phyloP scores from a whole-genome alignment of 345 rosid genomes.

The Raphanus sativus region DNA sequence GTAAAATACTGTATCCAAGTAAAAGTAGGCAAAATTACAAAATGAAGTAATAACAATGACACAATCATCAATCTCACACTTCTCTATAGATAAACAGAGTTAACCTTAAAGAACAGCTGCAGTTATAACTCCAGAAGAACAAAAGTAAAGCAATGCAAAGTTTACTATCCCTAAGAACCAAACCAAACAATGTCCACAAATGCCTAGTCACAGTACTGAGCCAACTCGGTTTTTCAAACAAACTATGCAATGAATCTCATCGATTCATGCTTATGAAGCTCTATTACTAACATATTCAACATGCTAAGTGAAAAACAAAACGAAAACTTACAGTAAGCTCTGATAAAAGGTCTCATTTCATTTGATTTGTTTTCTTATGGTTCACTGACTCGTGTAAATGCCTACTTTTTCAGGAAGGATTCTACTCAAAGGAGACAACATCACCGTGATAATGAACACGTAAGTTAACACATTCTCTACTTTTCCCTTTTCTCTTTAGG shows the following conservation, averaged over 20 bases:
- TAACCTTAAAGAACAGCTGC: not conserved
- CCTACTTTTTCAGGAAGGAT: constrained; percentile 63
- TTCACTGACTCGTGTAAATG: not conserved
- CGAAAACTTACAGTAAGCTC: constrained; percentile 26
- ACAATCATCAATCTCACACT: too few relatives aligned
- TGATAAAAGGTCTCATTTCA: not conserved
- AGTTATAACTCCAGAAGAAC: not conserved
- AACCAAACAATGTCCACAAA: too few relatives aligned
- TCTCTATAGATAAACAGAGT: too few relatives aligned
- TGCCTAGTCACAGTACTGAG: too few relatives aligned
- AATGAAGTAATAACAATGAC: too few relatives aligned
- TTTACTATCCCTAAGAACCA: too few relatives aligned
- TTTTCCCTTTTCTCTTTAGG: not conserved
- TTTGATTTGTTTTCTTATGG: not conserved
- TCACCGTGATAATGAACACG: constrained; percentile 86
- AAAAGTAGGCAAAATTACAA: not conserved
- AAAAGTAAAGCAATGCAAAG: not conserved
- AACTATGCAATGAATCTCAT: not conserved
- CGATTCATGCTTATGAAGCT: not conserved
- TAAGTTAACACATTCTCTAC: constrained; percentile 38
- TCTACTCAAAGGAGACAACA: constrained; percentile 82
- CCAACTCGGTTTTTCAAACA: too few relatives aligned
- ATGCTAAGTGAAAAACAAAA: too few relatives aligned
- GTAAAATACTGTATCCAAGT: not conserved
- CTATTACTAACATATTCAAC: not conserved